phyloP scores from a whole-genome alignment of 2,329 filamentous ascomycete genomes.

The Lasiodiplodia theobromae region DNA sequence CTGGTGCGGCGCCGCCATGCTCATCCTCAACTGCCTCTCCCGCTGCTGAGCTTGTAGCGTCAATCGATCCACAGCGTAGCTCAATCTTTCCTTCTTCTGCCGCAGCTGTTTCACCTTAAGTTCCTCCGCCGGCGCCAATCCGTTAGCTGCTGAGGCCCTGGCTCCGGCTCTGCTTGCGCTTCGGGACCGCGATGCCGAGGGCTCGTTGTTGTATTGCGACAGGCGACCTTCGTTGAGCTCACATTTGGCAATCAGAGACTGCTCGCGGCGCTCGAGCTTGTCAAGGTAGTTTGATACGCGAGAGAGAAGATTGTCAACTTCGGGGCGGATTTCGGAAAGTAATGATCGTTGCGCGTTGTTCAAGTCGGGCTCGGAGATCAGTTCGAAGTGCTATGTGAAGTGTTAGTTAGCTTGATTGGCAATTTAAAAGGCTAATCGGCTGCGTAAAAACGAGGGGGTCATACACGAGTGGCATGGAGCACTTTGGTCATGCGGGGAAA shows the following conservation, averaged over 20 bases:
- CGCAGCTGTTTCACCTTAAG: constrained; percentile 70
- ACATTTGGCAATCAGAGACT: constrained; percentile 80
- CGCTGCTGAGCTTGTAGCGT: constrained; percentile 85
- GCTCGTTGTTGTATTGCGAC: constrained; percentile 48
- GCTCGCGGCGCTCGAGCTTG: constrained; percentile 81
- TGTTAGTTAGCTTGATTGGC: background rate
- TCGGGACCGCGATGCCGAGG: constrained; percentile 28
- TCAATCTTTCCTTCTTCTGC: constrained; percentile 83
- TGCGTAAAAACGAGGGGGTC: constrained; percentile 32
- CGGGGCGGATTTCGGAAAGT: constrained; percentile 88
- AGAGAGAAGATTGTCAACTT: constrained; percentile 77
- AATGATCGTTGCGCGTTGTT: constrained; percentile 82
- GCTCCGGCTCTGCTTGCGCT: constrained; percentile 29
- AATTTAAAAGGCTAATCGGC: background rate
- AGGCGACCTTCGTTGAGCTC: constrained; percentile 82
- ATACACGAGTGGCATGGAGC: constrained; percentile 67
- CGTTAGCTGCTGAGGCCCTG: constrained; percentile 35
- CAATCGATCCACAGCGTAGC: constrained; percentile 85
- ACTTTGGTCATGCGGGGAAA: constrained; percentile 69
- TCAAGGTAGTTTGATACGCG: constrained; percentile 85
- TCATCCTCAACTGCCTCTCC: constrained; percentile 75
- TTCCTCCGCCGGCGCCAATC: constrained; percentile 56
- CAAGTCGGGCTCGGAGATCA: constrained; percentile 84
- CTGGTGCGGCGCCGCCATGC: constrained; percentile 65
- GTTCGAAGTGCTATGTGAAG: constrained; percentile 78